Conservation (phyloP, 106 monocot species). For the Alisma plantagoaquatica region DNA sequence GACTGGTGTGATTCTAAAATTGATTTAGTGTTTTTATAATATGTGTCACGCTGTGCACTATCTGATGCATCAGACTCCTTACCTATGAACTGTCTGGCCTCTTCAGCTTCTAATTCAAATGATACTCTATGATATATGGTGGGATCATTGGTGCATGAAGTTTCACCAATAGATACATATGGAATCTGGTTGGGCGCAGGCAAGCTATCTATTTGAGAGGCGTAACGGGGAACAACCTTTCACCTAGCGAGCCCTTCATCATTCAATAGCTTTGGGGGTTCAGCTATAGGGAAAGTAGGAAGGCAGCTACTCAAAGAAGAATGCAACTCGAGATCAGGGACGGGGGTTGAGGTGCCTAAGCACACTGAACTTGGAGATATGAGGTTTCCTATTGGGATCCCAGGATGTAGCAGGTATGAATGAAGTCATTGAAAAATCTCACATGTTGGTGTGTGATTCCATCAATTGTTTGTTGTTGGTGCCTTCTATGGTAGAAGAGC, state of each 20-base stretch:
- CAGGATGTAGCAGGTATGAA: slow-evolving; percentile 57
- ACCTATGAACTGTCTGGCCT: slow-evolving; percentile 30
- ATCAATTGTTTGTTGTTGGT: too few species aligned
- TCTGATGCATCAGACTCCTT: slow-evolving; percentile 19
- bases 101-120: slow-evolving; percentile 61
- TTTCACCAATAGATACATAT: slow-evolving; percentile 8
- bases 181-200: slow-evolving; percentile 39
- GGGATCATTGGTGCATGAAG: slow-evolving; percentile 11
- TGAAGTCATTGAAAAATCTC: too few species aligned
- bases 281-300: slow-evolving; percentile 16
- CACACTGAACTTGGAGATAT: slow-evolving; percentile 74
- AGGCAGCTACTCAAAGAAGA: slow-evolving; percentile 12
- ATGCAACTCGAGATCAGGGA: slow-evolving; percentile 43
- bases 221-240: slow-evolving; percentile 16
- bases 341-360: slow-evolving; percentile 73
- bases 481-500: too few species aligned
- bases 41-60: slow-evolving; percentile 4
- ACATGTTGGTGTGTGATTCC: too few species aligned
- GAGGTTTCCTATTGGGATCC: slow-evolving; percentile 69
- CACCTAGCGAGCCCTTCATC: slow-evolving; percentile 32
- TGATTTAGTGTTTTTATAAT: not conserved
- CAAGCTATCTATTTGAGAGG: slow-evolving; percentile 21
- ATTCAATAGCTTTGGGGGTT: slow-evolving; percentile 33
- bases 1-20: not conserved
- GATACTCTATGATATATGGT: slow-evolving; percentile 30